These are phyloP conservation scores for Backusella sp. DNA, from an alignment of 192 early-diverging fungal genomes.

Conservation along the genomic window DNA sequence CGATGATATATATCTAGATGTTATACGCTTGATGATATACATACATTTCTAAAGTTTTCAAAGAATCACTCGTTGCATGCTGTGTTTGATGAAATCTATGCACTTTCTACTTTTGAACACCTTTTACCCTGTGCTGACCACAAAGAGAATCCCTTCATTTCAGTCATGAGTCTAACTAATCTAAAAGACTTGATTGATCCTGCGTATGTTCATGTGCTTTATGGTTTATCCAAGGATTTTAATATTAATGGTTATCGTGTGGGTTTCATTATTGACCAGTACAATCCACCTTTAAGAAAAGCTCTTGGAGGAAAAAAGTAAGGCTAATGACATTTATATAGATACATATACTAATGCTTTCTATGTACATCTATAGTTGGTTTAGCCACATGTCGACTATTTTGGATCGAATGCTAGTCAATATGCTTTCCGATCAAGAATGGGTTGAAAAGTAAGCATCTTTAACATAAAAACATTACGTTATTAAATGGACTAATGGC, in stretches of 20 bases:
- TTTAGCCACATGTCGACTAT: conserved; percentile 66
- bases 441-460: conserved; percentile 49
- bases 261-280: conserved; percentile 63
- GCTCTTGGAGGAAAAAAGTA: conserved; percentile 44
- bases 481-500: too few relatives aligned
- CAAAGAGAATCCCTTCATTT: conserved; percentile 54
- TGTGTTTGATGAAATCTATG: conserved; percentile 84
- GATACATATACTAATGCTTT: not conserved
- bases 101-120: conserved; percentile 58
- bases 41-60: conserved; percentile 61
- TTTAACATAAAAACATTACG: too few relatives aligned
- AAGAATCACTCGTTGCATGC: conserved; percentile 60
- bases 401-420: conserved; percentile 55
- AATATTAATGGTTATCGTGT: conserved; percentile 71
- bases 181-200: conserved; percentile 63
- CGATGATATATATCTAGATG: conserved; percentile 31
- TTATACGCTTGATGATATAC: conserved; percentile 52
- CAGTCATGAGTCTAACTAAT: conserved; percentile 52
- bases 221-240: conserved; percentile 87
- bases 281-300: conserved; percentile 47
- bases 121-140: not conserved
- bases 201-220: conserved; percentile 63
- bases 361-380: conserved; percentile 22
- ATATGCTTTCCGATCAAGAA: conserved; percentile 52
- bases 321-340: conserved; percentile 13